Percentiles rank a stretch among this genome's conserved stretches.
Conservation (phyloP, 2,329 filamentous ascomycete genomes). For the Fusarium longipes region DNA sequence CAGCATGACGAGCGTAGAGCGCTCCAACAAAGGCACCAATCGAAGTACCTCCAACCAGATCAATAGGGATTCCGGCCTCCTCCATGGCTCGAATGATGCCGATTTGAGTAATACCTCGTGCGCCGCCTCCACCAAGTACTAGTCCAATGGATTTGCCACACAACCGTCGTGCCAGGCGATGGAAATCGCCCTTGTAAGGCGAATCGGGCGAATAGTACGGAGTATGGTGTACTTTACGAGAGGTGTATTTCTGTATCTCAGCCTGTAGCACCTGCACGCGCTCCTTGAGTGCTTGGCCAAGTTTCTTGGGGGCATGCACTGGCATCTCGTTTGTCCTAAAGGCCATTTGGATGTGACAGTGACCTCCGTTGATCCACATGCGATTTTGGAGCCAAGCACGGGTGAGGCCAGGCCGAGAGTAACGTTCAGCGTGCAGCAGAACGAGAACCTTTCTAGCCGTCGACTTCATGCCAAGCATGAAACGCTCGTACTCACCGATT, state of each 20-base stretch:
- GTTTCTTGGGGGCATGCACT: constrained; percentile 78
- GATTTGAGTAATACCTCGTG: constrained; percentile 89
- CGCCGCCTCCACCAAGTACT: constrained; percentile 93
- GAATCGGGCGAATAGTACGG: constrained; percentile 92
- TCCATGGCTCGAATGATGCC: constrained; percentile 95
- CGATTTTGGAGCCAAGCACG: constrained; percentile 91
- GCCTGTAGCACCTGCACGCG: constrained; percentile 94
- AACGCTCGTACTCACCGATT: constrained; percentile 96
- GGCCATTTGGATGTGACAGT: constrained; percentile 97
- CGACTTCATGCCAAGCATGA: constrained; percentile 96
- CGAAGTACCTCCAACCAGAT: constrained; percentile 94
- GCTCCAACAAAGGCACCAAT: constrained; percentile 97
- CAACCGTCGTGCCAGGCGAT: constrained; percentile 86
- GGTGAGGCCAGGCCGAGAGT: constrained; percentile 85
- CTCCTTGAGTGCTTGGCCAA: constrained; percentile 89
- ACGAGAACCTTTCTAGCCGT: constrained; percentile 95
- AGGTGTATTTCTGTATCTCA: constrained; percentile 98
- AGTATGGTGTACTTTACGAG: constrained; percentile 86
- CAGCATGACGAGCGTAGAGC: constrained; percentile 93
- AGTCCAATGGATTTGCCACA: constrained; percentile 95
- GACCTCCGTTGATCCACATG: constrained; percentile 97
- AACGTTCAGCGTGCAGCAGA: constrained; percentile 87
- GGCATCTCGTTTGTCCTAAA: constrained; percentile 82
- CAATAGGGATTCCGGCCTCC: constrained; percentile 95
- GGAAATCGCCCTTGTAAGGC: constrained; percentile 96